Percentiles rank a stretch among this genome's conserved stretches.
Conservation (phyloP, 495 filamentous ascomycete species). For the Pyrenula massariospora region DNA sequence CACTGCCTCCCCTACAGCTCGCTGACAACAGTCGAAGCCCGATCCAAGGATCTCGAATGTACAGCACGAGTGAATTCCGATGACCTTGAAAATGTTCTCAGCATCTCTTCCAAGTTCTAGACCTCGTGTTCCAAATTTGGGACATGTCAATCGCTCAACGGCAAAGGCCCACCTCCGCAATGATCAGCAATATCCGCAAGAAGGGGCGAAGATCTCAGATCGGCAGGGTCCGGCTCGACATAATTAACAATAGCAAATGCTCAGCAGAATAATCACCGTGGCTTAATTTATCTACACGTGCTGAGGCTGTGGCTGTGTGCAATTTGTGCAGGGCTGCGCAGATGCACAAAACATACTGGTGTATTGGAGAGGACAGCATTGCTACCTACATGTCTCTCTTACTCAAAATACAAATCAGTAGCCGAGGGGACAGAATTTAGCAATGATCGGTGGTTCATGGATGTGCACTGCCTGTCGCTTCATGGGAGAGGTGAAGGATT, state of each 20-base stretch:
- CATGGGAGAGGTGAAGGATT: too few relatives aligned
- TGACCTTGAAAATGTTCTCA: too few relatives aligned
- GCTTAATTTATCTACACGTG: neutral
- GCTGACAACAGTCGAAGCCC: too few relatives aligned
- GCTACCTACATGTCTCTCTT: too few relatives aligned
- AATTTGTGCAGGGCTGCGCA: neutral
- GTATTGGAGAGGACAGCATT: too few relatives aligned
- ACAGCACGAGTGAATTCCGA: too few relatives aligned
- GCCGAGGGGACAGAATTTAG: too few relatives aligned
- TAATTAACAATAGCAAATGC: neutral
- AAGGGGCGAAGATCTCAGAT: neutral
- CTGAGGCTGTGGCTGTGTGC: neutral
- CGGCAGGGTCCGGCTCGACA: neutral
- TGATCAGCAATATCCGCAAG: neutral
- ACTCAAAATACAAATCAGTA: too few relatives aligned
- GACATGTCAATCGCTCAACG: neutral
- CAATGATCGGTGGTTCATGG: too few relatives aligned
- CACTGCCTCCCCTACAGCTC: too few relatives aligned
- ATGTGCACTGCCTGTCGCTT: neutral
- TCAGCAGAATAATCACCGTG: neutral
- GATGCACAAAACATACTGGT: neutral
- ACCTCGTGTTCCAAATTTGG: neutral
- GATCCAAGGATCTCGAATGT: too few relatives aligned
- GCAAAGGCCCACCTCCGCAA: neutral
- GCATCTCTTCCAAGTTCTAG: too few relatives aligned